Evolutionary conservation across 2,329 filamentous ascomycete genomes (phyloP).

Genomic region (Coniochaeta prunicola): DNA sequence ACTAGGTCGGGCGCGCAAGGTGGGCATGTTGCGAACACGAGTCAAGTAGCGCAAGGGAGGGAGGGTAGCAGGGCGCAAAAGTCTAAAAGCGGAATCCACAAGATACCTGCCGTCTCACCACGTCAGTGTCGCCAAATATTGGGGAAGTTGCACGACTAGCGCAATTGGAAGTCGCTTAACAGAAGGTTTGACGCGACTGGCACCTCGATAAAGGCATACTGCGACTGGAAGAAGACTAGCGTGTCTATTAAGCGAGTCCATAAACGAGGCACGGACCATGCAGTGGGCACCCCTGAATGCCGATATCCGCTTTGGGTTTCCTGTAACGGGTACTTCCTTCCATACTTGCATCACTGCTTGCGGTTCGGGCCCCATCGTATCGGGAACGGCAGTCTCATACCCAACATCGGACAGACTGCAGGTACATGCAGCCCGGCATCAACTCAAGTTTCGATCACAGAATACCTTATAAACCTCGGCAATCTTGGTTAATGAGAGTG

Average conservation of each 20-base stretch:
- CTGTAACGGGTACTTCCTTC: not conserved
- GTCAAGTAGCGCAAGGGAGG: not conserved
- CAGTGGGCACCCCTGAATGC: not conserved
- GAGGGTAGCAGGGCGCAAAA: not conserved
- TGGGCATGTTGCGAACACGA: conserved; percentile 13
- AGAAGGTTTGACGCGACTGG: not conserved
- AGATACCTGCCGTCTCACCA: not conserved
- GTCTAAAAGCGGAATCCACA: not conserved
- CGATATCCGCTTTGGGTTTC: not conserved
- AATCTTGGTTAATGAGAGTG: no score
- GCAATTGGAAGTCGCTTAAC: not conserved
- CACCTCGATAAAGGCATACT: not conserved
- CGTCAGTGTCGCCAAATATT: not conserved
- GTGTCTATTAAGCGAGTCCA: not conserved
- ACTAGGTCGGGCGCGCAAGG: conserved; percentile 18
- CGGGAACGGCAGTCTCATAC: not conserved
- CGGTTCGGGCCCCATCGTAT: not conserved
- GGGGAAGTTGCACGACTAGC: not conserved
- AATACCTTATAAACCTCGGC: no score
- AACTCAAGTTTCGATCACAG: no score
- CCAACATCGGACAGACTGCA: not conserved
- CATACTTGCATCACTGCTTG: not conserved
- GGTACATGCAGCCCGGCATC: not conserved
- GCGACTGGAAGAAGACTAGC: not conserved
- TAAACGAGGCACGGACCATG: not conserved